A percentile compares a stretch with the other conserved stretches of the same genome.
These are phyloP conservation scores for Xerocomellus amylosporus DNA, from an alignment of 768 basidiomycete species.

Conservation along the genomic window DNA sequence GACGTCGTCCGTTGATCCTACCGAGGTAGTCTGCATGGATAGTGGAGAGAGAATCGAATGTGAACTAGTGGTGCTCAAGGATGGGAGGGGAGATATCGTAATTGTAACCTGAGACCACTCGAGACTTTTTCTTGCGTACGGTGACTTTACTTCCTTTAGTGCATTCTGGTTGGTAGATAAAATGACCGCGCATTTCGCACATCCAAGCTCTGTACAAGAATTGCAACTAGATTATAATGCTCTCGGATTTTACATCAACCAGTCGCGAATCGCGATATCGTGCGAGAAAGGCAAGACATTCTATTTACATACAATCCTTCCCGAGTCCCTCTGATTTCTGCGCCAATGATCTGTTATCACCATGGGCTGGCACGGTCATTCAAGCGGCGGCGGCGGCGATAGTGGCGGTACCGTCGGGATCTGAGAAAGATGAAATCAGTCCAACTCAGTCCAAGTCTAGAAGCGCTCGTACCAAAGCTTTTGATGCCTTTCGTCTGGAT, in stretches of 20 bases:
- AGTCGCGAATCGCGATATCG: too few relatives aligned
- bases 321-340: too few relatives aligned
- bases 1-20: constrained; percentile 78
- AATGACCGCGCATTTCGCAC: too few relatives aligned
- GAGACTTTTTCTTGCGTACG: background rate
- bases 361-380: too few relatives aligned
- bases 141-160: too few relatives aligned
- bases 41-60: constrained; percentile 90
- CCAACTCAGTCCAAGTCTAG: background rate
- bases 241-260: too few relatives aligned
- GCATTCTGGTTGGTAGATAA: too few relatives aligned
- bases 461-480: constrained; percentile 11
- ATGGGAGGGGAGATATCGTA: constrained; percentile 87
- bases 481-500: constrained; percentile 8
- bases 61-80: constrained; percentile 88
- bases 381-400: background rate
- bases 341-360: too few relatives aligned
- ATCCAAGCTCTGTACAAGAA: too few relatives aligned
- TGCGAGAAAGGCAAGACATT: too few relatives aligned
- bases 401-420: constrained; percentile 8
- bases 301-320: too few relatives aligned
- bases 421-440: constrained; percentile 9
- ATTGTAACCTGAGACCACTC: constrained; percentile 57
- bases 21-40: constrained; percentile 88
- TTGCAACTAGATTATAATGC: too few relatives aligned